Base-by-base conservation (phyloP, 768 basidiomycete genomes). In the Leccinum uliginosum region DNA sequence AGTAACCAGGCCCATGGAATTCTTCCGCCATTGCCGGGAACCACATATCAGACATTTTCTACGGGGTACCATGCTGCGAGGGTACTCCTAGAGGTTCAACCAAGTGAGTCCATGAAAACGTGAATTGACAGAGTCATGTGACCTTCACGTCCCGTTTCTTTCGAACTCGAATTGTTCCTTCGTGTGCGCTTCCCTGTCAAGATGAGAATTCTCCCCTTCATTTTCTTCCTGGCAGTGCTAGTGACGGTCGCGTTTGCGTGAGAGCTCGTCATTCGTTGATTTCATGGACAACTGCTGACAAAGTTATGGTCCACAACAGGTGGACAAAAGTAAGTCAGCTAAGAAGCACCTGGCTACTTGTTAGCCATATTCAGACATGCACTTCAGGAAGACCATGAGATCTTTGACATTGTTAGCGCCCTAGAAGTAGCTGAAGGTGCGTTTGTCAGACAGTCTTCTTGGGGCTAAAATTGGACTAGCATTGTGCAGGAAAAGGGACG, bases 331-430 rank as follows among this genome's bases (percentile, higher is more conserved):
- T 86, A 57, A 53, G 71, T 59, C 17, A 47, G 24, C 19, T 35
- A 19, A 19, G 7, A 38, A 30, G 21, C 26, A 23, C n/a, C 46
- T 57, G 19, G 12, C 47, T 48, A 32, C 34, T 53, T 23, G 52
- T 59, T 12, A n/a, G 58, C 60, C n/a, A 53, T 45, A 57, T 34
- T 57, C 51, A 53, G 27, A 53, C 47, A 30, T 40, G 6, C 17
- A 15, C 46, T 40, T 57, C 61, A 93, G 88, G 89, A 95, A 74
- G 94, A 98, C 75, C 83, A 97, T 77, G 94, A 98, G 72, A 95
- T 98, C 35, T 98, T 98, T 67, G 95, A 97, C 74, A 80, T 97
- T 14, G 93, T 96, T 57, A 81, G 83, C 60, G 89, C 81, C 19
- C 70, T 98, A 21, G 87, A 95, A 71, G 76, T 75, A 3, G 76